phyloP scores from a whole-genome alignment of 2,329 filamentous ascomycete species.

The Xylariaceae sp. region DNA sequence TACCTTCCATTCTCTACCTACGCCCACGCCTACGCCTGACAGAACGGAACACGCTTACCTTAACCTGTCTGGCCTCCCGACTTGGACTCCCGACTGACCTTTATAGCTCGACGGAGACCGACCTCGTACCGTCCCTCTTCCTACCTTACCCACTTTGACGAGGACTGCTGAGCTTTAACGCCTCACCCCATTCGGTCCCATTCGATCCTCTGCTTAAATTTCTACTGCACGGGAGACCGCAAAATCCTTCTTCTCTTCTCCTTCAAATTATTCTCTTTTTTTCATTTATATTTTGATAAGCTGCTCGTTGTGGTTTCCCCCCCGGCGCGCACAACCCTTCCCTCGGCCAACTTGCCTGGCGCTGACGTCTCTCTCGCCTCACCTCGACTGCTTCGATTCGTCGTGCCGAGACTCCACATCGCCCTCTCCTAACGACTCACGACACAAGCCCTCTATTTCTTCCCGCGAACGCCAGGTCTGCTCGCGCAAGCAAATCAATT shows the following conservation, averaged over 20 bases:
- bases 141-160: neutral
- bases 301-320: neutral
- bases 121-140: neutral
- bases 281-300: neutral
- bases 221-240: too few species aligned
- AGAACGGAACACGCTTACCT: too few species aligned
- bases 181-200: neutral
- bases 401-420: slow-evolving; percentile 7
- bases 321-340: slow-evolving; percentile 7
- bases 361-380: slow-evolving; percentile 1
- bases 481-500: slow-evolving; percentile 10
- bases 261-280: neutral
- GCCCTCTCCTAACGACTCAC: neutral
- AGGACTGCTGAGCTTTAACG: neutral
- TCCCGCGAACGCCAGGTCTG: slow-evolving; percentile 24
- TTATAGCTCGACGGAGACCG: too few species aligned
- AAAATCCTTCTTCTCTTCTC: neutral
- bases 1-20: neutral
- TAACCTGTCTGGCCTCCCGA: too few species aligned
- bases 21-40: neutral
- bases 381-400: neutral
- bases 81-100: too few species aligned
- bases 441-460: neutral
- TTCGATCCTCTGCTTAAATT: neutral
- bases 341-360: neutral